phyloP scores from a whole-genome alignment of 805 yeast genomes.

The Wickerhamia fluorescens region DNA sequence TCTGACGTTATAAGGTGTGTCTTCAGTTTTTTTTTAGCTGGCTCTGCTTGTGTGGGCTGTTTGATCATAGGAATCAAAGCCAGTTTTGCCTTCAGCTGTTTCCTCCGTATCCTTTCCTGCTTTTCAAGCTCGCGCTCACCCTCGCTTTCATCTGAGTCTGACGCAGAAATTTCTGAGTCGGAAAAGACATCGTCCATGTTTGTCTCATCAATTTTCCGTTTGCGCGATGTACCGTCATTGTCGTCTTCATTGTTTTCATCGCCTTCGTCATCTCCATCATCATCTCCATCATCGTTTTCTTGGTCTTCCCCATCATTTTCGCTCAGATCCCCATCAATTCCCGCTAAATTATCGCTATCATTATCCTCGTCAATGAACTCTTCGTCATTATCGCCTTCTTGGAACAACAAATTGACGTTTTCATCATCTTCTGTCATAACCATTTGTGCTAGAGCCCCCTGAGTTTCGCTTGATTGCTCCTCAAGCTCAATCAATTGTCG shows the following conservation, averaged over 20 bases:
- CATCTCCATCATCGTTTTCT: conserved; percentile 44
- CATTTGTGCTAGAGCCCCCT: conserved; percentile 14
- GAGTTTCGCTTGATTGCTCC: conserved; percentile 37
- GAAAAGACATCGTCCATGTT: conserved; percentile 44
- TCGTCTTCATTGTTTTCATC: conserved; percentile 15
- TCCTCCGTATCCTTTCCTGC: conserved; percentile 31
- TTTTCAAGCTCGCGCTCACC: conserved; percentile 59
- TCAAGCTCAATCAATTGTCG: conserved; percentile 67
- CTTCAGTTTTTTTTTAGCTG: conserved; percentile 24
- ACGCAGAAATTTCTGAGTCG: conserved; percentile 44
- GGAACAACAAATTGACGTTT: conserved; percentile 62
- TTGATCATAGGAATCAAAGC: conserved; percentile 26
- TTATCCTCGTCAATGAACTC: conserved; percentile 17
- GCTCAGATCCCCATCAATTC: conserved; percentile 41
- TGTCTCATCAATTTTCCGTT: conserved; percentile 10
- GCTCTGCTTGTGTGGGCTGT: conserved; percentile 15
- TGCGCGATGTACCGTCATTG: conserved; percentile 9
- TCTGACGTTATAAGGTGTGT: conserved; percentile 33
- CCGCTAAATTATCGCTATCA: conserved; percentile 8
- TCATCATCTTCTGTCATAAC: conserved; percentile 60
- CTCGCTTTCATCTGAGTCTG: conserved; percentile 56
- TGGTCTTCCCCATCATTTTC: conserved; percentile 28
- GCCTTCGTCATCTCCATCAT: conserved; percentile 26
- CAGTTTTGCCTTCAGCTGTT: conserved; percentile 16
- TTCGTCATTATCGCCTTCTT: conserved; percentile 38